phyloP scores from a whole-genome alignment of 805 yeast genomes.

The Saccharomycopsis fibuligera region DNA sequence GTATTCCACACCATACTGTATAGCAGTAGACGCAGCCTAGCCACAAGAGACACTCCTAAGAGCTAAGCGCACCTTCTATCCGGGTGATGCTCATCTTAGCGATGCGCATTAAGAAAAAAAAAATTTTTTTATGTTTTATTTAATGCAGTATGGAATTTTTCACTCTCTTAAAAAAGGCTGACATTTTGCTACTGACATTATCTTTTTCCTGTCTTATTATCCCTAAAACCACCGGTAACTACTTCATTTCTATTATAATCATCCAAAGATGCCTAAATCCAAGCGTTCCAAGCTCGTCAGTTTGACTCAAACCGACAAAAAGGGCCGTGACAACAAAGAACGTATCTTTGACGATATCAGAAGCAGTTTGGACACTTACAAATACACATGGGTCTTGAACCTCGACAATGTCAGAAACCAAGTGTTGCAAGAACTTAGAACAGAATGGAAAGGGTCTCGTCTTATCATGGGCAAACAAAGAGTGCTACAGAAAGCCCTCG shows the following conservation, averaged over 20 bases:
- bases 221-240: no score
- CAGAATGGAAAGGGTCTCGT: slow-evolving; percentile 89
- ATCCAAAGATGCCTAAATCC: slow-evolving; percentile 79
- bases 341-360: slow-evolving; percentile 88
- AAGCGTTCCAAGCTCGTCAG: slow-evolving; percentile 95
- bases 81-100: no score
- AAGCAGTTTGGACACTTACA: slow-evolving; percentile 67
- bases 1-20: no score
- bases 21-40: no score
- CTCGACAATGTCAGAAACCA: slow-evolving; percentile 94
- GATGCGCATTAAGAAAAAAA: not conserved
- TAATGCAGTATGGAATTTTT: no score
- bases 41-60: no score
- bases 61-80: no score
- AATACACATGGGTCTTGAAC: slow-evolving; percentile 77
- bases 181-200: no score
- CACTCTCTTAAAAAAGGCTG: no score
- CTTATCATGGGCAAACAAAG: slow-evolving; percentile 87
- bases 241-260: not conserved
- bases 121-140: not conserved
- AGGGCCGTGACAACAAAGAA: slow-evolving; percentile 88
- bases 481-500: slow-evolving; percentile 88
- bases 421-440: slow-evolving; percentile 86
- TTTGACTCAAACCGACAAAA: slow-evolving; percentile 91
- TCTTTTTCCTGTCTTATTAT: not conserved